Conservation (phyloP, 106 monocot genomes). For the Narthecium ossifragum region DNA sequence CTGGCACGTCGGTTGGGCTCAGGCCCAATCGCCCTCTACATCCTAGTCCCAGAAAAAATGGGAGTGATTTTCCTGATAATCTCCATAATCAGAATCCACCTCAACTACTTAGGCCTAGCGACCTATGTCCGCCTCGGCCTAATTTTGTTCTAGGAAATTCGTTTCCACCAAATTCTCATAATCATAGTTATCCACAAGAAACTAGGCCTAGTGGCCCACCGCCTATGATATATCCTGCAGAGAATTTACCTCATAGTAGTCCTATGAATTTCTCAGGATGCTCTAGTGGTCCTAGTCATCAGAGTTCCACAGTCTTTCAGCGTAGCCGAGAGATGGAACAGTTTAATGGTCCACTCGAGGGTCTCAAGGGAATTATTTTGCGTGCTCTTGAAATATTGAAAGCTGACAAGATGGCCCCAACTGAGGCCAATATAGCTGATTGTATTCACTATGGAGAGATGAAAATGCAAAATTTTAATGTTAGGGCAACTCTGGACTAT, state of each 20-base stretch:
- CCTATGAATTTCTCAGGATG: constrained; percentile 13
- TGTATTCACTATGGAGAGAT: constrained; percentile 56
- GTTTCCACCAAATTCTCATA: constrained; percentile 7
- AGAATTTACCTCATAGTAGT: constrained; percentile 22
- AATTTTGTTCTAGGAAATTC: constrained; percentile 7
- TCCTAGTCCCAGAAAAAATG: constrained; percentile 6
- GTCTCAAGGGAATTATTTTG: constrained; percentile 31
- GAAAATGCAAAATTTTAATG: constrained; percentile 34
- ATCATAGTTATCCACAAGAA: constrained; percentile 10
- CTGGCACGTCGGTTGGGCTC: too few species aligned
- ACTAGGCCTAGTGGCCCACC: constrained; percentile 14
- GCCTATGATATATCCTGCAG: constrained; percentile 4
- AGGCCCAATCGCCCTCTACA: neutral
- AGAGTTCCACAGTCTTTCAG: constrained; percentile 6
- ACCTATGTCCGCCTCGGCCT: constrained; percentile 9
- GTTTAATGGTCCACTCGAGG: constrained; percentile 1
- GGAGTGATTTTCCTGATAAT: constrained; percentile 5
- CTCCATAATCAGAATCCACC: constrained; percentile 3
- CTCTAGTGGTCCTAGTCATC: constrained; percentile 22
- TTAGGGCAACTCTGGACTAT: constrained; percentile 31
- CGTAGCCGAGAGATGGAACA: neutral
- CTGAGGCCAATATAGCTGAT: constrained; percentile 56
- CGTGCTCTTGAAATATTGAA: constrained; percentile 41
- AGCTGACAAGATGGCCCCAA: constrained; percentile 51
- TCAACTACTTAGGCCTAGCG: constrained; percentile 15